These are phyloP conservation scores for Penicillium sp. DNA, from an alignment of 2,329 filamentous ascomycete species.

Conservation along the genomic window DNA sequence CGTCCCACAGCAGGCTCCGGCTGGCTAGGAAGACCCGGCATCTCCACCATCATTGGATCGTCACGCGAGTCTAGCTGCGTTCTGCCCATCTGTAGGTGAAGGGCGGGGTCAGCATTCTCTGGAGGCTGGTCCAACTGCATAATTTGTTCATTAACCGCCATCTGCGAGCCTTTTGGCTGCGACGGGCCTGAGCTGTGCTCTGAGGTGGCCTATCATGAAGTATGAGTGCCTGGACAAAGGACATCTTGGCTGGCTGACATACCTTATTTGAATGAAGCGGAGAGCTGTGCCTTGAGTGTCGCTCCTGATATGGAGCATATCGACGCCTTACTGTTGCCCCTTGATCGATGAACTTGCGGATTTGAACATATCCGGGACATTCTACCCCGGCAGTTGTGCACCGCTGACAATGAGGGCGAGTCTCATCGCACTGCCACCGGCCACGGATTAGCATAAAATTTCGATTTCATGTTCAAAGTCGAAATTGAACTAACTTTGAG, in stretches of 20 bases:
- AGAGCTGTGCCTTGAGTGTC: conserved; percentile 9
- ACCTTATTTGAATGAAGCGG: conserved; percentile 4
- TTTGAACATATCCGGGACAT: conserved; percentile 44
- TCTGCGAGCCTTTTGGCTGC: background rate
- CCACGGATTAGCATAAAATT: background rate
- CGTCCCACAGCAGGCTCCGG: background rate
- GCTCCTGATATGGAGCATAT: conserved; percentile 39
- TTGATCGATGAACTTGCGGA: conserved; percentile 45
- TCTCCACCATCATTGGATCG: background rate
- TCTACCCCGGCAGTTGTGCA: conserved; percentile 38
- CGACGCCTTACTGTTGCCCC: conserved; percentile 40
- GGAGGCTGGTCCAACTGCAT: background rate
- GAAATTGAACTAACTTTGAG: conserved; percentile 30
- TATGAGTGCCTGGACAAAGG: background rate
- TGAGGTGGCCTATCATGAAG: background rate
- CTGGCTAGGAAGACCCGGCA: background rate
- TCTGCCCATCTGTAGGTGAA: background rate
- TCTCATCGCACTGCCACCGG: conserved; percentile 39
- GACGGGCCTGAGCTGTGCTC: conserved; percentile 2
- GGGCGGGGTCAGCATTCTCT: background rate
- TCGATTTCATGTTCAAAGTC: background rate
- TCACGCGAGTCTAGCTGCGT: background rate
- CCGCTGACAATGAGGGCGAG: conserved; percentile 38
- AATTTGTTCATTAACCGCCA: background rate
- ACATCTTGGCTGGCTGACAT: background rate